Conservation (phyloP, 2,329 filamentous ascomycete species). For the Aspergillus sp. region DNA sequence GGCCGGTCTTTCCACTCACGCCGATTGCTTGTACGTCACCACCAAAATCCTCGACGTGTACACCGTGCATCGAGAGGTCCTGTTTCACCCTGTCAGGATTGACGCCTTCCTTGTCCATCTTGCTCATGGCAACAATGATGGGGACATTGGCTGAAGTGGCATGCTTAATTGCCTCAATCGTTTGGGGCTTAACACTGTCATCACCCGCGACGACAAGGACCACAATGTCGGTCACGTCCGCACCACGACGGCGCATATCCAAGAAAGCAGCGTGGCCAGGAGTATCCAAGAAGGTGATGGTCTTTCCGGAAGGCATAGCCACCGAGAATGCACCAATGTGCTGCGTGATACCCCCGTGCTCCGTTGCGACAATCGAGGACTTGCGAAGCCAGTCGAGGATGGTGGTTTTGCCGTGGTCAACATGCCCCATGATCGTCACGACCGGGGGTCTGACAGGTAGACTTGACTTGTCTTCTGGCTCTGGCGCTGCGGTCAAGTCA, state of each 20-base stretch:
- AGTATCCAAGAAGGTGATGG: conserved; percentile 95
- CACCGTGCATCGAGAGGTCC: conserved; percentile 77
- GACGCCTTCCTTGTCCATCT: conserved; percentile 85
- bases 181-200: conserved; percentile 96
- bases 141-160: conserved; percentile 83
- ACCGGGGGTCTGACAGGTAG: conserved; percentile 82
- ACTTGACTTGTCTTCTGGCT: conserved; percentile 65
- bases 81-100: conserved; percentile 81
- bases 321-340: conserved; percentile 98
- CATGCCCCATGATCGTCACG: conserved; percentile 98
- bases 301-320: conserved; percentile 78
- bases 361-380: conserved; percentile 83
- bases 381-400: conserved; percentile 91
- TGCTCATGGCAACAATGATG: conserved; percentile 97
- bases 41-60: conserved; percentile 92
- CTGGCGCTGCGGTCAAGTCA: conserved; percentile 72
- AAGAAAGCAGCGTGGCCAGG: conserved; percentile 95
- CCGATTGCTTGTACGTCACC: conserved; percentile 90
- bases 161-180: conserved; percentile 92
- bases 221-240: conserved; percentile 95
- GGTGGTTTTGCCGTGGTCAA: conserved; percentile 98
- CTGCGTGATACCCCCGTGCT: conserved; percentile 96
- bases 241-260: conserved; percentile 92
- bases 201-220: conserved; percentile 94
- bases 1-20: conserved; percentile 90